Evolutionary conservation across 768 basidiomycete genomes (phyloP).

Genomic region (Suillus hirtellus): DNA sequence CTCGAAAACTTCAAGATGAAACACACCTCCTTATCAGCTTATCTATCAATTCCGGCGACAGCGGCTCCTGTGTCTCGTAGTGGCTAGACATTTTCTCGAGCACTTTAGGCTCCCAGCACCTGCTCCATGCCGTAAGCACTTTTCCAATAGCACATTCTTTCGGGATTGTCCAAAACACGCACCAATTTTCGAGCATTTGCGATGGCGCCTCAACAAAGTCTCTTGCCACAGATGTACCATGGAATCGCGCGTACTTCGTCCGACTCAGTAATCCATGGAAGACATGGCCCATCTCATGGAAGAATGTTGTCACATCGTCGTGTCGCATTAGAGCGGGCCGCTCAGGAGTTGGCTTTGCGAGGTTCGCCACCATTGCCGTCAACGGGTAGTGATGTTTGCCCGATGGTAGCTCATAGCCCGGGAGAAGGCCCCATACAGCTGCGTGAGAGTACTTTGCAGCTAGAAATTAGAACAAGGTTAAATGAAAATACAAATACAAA

Average conservation of each 20-base stretch:
- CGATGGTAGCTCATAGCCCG: slow-evolving; percentile 58
- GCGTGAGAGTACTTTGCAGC: slow-evolving; percentile 84
- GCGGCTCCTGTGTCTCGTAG: slow-evolving; percentile 69
- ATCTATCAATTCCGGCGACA: slow-evolving; percentile 71
- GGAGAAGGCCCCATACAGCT: slow-evolving; percentile 76
- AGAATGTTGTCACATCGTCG: slow-evolving; percentile 86
- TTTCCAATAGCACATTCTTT: background rate
- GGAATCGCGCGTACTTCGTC: slow-evolving; percentile 76
- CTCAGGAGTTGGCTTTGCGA: slow-evolving; percentile 80
- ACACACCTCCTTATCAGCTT: slow-evolving; percentile 77
- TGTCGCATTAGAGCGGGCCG: slow-evolving; percentile 87
- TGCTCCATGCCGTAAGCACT: slow-evolving; percentile 18
- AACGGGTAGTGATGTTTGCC: slow-evolving; percentile 72
- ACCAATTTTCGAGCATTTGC: slow-evolving; percentile 94
- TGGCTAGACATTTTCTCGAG: slow-evolving; percentile 75
- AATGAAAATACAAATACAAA: slow-evolving; percentile 5
- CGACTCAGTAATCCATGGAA: slow-evolving; percentile 70
- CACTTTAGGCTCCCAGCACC: slow-evolving; percentile 83
- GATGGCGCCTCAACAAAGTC: slow-evolving; percentile 91
- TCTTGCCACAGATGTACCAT: slow-evolving; percentile 76
- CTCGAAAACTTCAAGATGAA: background rate
- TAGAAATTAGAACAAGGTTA: slow-evolving; percentile 25
- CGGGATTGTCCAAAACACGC: slow-evolving; percentile 10
- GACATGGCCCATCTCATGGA: slow-evolving; percentile 87
- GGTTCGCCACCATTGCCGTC: slow-evolving; percentile 86